Conservation (phyloP, 495 filamentous ascomycete species). For the Staphylotrichum longicolle region DNA sequence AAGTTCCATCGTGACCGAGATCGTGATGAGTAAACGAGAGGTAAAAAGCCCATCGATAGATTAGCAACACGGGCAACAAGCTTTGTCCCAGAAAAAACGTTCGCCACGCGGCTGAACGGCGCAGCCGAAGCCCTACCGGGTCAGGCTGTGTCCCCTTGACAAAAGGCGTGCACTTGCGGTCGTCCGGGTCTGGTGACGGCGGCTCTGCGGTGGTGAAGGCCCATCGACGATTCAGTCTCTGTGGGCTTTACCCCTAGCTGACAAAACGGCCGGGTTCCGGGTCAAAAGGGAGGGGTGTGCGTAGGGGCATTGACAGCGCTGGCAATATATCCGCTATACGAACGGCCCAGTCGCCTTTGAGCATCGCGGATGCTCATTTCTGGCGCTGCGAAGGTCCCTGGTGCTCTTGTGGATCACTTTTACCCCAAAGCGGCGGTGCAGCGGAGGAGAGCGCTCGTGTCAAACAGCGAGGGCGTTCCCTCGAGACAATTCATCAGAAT, state of each 20-base stretch:
- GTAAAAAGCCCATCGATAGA: neutral
- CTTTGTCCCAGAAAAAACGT: neutral
- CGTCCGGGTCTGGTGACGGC: neutral
- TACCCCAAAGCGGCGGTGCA: neutral
- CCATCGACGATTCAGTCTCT: neutral
- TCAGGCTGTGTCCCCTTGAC: too few relatives aligned
- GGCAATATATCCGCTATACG: slow-evolving; percentile 17
- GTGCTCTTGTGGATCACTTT: neutral
- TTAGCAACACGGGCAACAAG: neutral
- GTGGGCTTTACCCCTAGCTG: neutral
- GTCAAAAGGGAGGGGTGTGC: neutral
- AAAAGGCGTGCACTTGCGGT: neutral
- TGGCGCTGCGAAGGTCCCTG: neutral
- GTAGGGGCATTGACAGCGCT: neutral
- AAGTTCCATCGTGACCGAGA: neutral
- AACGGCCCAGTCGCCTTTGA: slow-evolving; percentile 22
- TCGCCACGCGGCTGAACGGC: slow-evolving; percentile 15
- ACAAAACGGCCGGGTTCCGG: neutral
- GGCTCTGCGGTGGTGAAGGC: too few relatives aligned
- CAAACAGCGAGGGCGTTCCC: neutral
- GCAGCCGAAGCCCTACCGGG: slow-evolving; percentile 12
- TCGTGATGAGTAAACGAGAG: slow-evolving; percentile 17
- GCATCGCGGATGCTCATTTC: slow-evolving; percentile 6
- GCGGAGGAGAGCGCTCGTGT: neutral
- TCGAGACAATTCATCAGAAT: too few relatives aligned